Evolutionary conservation across 805 yeast species (phyloP), one percentile per base, ranked within the genome.

Genomic region (Yarrowia hollandica): DNA sequence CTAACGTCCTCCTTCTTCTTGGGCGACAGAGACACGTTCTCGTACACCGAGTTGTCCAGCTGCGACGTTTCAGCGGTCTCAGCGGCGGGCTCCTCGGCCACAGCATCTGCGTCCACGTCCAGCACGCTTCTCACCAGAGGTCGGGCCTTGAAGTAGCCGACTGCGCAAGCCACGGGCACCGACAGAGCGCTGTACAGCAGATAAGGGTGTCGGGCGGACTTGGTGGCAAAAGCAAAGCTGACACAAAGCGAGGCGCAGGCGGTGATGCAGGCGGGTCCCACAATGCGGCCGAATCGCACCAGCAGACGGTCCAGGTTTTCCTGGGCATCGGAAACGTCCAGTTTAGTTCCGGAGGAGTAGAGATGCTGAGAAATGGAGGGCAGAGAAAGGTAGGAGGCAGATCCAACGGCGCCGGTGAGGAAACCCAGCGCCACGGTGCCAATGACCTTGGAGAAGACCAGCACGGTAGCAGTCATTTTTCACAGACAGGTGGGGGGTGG

Each of bases 401-500:
- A 48, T 10, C 69, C 64, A 16, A 63, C 44, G 62, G 70, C 65
- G 22, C 73, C 73, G 48, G 74, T 71, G 64, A 72, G 67, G 21
- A 71, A 62, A 19, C 74, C 74, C 39, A 71, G 62, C 15, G 74
- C 65, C 25, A 68, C 68, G 26, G 74, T 71, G 10, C 74, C 74
- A 23, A 69, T 57, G 48, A 71, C 71, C 59, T 71, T 71, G 50
- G 73, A 66, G 22, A 70, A 57, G 34, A 71, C 65, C 11, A 68
- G 60, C 11, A 69, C 60, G 41, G 61, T 54, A 5, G 60, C 30
- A 10, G 61, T 63, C 67, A 64, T 64, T n/a, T n/a, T 16, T n/a
- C n/a, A n/a, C n/a, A n/a, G n/a, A n/a, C n/a, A n/a, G 16, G n/a
- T 21, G 42, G 30, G 7, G 14, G 42, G 31, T 15, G 46, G 46